Evolutionary conservation across 208 protist species (phyloP).

Genomic region (Acanthamoeba polyphaga): DNA sequence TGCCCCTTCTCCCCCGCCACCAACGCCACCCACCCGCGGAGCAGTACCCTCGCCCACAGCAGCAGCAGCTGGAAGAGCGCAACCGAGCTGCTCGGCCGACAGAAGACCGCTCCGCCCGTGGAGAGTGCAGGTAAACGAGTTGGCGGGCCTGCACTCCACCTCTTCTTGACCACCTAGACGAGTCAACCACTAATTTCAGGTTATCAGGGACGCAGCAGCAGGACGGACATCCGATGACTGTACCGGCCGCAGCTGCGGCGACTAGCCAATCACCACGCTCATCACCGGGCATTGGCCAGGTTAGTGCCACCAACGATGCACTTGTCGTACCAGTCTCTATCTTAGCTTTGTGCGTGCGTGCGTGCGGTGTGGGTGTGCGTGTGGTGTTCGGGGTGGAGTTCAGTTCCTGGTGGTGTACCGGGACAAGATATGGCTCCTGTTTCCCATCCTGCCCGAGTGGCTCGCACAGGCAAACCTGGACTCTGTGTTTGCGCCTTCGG

Average conservation of each 20-base stretch:
- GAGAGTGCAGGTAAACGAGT: background rate
- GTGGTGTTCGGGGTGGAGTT: too few species aligned
- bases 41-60: background rate
- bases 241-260: background rate
- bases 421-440: constrained; percentile 49
- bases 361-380: background rate
- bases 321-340: background rate
- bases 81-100: background rate
- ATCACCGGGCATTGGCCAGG: background rate
- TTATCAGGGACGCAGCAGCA: background rate
- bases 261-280: background rate
- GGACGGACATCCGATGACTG: background rate
- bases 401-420: constrained; percentile 8
- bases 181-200: too few species aligned
- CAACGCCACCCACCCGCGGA: background rate
- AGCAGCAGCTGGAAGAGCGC: background rate
- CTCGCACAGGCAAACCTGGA: background rate
- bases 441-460: constrained; percentile 11
- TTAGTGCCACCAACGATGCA: background rate
- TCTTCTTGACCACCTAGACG: too few species aligned
- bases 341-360: background rate
- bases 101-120: background rate
- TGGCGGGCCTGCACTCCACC: too few species aligned
- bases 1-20: background rate
- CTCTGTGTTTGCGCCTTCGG: background rate